Conservation (phyloP, 2,329 filamentous ascomycete species). For the Ambrosiella xylebori region DNA sequence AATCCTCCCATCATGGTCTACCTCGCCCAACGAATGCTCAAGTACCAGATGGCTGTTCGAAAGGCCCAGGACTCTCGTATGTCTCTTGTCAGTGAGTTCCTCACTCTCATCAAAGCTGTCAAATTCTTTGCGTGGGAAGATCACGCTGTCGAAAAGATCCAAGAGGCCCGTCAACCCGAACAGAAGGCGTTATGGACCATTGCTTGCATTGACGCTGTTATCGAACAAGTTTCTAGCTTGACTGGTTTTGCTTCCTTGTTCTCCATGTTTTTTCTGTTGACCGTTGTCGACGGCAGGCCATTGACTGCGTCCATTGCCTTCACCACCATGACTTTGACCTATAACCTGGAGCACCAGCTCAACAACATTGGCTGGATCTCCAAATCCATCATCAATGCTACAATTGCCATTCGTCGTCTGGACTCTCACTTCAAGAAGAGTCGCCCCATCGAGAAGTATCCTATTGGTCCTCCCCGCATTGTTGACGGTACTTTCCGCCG, state of each 20-base stretch:
- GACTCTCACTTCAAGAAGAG: conserved; percentile 37
- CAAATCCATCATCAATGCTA: conserved; percentile 24
- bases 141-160: conserved; percentile 32
- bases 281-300: conserved; percentile 28
- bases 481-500: conserved; percentile 30
- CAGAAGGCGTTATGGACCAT: conserved; percentile 38
- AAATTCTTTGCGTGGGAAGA: conserved; percentile 46
- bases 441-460: conserved; percentile 29
- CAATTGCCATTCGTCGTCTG: conserved; percentile 32
- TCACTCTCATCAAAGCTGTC: conserved; percentile 38
- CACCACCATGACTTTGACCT: conserved; percentile 36
- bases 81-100: conserved; percentile 39
- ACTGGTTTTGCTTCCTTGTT: conserved; percentile 35
- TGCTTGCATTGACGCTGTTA: conserved; percentile 28
- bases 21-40: conserved; percentile 32
- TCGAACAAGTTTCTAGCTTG: conserved; percentile 33
- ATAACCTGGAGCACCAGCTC: conserved; percentile 35
- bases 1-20: conserved; percentile 33
- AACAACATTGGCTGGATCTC: conserved; percentile 16
- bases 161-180: conserved; percentile 31
- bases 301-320: conserved; percentile 41
- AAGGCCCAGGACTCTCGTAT: conserved; percentile 39
- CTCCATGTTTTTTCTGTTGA: conserved; percentile 36
- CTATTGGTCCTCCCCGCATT: conserved; percentile 31
- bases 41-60: conserved; percentile 33